These are phyloP conservation scores for Dictyostelium intermedium DNA, from an alignment of 78 protist genomes.

Conservation along the genomic window DNA sequence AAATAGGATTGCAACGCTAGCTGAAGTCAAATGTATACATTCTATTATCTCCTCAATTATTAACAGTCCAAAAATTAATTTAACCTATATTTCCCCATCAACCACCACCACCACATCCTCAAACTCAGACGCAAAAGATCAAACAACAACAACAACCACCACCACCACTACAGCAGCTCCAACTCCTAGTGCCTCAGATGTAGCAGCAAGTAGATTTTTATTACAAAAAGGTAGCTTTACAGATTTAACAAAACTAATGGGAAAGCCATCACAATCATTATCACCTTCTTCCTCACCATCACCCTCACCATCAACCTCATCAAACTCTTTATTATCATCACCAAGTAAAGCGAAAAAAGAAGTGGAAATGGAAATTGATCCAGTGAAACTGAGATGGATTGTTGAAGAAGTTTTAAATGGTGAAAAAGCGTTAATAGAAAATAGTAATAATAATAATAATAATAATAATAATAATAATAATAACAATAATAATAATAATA, in stretches of 20 bases:
- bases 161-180: not conserved
- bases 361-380: not conserved
- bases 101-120: not conserved
- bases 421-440: conserved; percentile 1
- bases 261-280: not conserved
- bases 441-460: too few species aligned
- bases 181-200: not conserved
- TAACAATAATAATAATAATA: not conserved
- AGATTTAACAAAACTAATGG: not conserved
- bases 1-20: not conserved
- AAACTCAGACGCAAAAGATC: not conserved
- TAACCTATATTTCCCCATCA: conserved; percentile 18
- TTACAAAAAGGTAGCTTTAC: not conserved
- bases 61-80: conserved; percentile 14
- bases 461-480: not conserved
- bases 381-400: conserved; percentile 22
- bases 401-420: conserved; percentile 43
- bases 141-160: not conserved
- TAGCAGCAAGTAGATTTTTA: not conserved
- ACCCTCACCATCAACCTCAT: not conserved
- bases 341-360: not conserved
- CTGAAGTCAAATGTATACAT: conserved; percentile 17
- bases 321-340: not conserved
- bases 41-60: not conserved
- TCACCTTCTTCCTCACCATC: not conserved